Evolutionary conservation across 306 rosid genomes (phyloP), one percentile per base, ranked within the genome.

Genomic region (Canavalia ensiformis): DNA sequence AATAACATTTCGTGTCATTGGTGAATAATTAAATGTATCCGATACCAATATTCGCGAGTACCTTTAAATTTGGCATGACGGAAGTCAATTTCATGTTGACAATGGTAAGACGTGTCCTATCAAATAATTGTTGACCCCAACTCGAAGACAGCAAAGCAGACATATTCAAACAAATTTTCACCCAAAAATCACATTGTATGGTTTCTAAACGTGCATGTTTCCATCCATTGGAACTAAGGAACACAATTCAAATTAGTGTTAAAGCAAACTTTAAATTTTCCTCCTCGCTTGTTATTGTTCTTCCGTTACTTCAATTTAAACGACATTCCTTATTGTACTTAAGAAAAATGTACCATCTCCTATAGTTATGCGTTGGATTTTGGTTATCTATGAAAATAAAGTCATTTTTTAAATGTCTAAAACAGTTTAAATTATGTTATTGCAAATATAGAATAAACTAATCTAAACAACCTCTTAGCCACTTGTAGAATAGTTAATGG

Each of bases 41-140:
- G 12, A 60, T 42, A 44, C 69, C 33, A 49, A 69, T 75, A 62
- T 70, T 80, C 50, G 55, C 31, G 58, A 72, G 74, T 76, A 50
- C 74, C 60, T 58, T 72, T 81, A 72, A 77, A 67, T 75, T 82
- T 57, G 67, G 78, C 58, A 28, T 12, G 55, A 77, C 7, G 12
- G 12, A 62, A 84, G 87, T 77, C 85, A 78, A 76, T 83, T 80
- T 87, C 67, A n/a, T 42, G 64, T 47, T 74, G 80, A 49, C 82
- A 74, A 60, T 41, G 77, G 59, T 30, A 73, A 68, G 82, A 46
- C 88, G 51, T 44, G 75, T 59, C 55, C 39, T 65, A 82, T 49
- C 64, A 59, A 50, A 69, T 30, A 60, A 83, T 76, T 72, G 72
- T 60, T 51, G 74, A 83, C 67, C 60, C 75, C 41, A 56, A 72